phyloP scores from a whole-genome alignment of 495 filamentous ascomycete genomes.

The Aspergillus kassunensis region DNA sequence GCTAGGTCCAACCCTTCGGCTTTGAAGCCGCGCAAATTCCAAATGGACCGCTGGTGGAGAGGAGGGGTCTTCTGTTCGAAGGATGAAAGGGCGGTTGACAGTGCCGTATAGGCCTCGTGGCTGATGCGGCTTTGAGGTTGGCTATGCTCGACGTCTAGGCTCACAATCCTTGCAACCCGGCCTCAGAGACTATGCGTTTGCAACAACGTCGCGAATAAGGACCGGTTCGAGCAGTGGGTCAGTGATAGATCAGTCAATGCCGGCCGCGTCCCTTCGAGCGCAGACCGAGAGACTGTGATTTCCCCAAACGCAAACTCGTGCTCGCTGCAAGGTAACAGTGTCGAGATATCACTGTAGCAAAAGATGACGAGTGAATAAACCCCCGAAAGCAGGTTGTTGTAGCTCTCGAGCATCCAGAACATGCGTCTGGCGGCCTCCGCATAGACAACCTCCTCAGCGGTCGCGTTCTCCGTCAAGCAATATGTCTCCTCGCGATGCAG shows the following conservation, averaged over 20 bases:
- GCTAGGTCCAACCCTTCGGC: not conserved
- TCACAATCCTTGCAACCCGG: not conserved
- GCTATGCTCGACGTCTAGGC: not conserved
- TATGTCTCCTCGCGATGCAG: not conserved
- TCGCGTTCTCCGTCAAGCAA: not conserved
- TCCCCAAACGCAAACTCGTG: not conserved
- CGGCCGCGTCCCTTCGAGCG: not conserved
- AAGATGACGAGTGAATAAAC: not conserved
- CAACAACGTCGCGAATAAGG: not conserved
- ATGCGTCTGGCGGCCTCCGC: not conserved
- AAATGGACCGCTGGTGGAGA: not conserved
- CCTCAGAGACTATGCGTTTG: not conserved
- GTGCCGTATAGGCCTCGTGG: not conserved
- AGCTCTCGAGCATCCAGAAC: constrained; percentile 1
- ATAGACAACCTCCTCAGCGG: not conserved
- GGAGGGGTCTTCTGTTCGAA: not conserved
- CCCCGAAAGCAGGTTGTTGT: not conserved
- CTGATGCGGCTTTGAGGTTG: too few species aligned
- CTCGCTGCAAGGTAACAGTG: not conserved
- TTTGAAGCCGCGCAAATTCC: not conserved
- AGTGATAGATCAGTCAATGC: not conserved
- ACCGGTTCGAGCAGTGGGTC: not conserved
- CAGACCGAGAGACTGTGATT: not conserved
- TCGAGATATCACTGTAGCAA: not conserved
- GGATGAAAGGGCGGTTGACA: not conserved